A percentile compares a stretch with the other conserved stretches of the same genome.
These are phyloP conservation scores for Tetrahymena borealis DNA, from an alignment of 73 alveolate species.

Conservation along the genomic window DNA sequence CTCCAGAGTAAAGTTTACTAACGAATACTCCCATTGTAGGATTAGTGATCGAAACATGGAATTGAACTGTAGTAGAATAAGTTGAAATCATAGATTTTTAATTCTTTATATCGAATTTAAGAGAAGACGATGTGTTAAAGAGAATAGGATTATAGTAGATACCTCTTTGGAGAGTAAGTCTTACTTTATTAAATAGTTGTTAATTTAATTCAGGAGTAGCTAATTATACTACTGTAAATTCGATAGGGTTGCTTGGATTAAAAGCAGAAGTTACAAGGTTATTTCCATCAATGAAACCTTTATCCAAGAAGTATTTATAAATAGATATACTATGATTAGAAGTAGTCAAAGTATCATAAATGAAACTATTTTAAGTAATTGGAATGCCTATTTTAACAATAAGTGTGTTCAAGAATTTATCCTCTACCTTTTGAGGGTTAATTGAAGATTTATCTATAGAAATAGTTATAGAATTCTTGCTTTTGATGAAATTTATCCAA, in stretches of 20 bases:
- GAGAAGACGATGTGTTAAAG: not conserved
- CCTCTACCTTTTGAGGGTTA: not conserved
- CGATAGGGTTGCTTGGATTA: not conserved
- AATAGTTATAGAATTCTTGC: not conserved
- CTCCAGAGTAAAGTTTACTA: not conserved
- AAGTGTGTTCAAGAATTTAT: not conserved
- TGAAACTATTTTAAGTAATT: not conserved
- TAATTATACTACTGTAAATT: not conserved
- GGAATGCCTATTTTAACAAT: not conserved
- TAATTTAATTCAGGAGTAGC: not conserved
- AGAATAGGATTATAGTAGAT: not conserved
- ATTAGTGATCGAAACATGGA: not conserved
- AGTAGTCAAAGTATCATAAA: not conserved
- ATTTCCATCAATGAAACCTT: not conserved
- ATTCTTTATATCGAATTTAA: not conserved
- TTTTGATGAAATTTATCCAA: not conserved
- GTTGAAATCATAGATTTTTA: not conserved
- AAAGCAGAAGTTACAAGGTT: not conserved
- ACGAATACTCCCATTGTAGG: not conserved
- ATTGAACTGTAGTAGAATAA: not conserved
- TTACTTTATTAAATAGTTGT: not conserved
- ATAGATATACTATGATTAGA: not conserved
- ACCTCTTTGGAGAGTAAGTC: not conserved
- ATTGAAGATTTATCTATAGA: not conserved
- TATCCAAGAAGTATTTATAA: not conserved